Base-by-base conservation (phyloP, 1,139 yeast species). In the Blastobotrys ciferrii region DNA sequence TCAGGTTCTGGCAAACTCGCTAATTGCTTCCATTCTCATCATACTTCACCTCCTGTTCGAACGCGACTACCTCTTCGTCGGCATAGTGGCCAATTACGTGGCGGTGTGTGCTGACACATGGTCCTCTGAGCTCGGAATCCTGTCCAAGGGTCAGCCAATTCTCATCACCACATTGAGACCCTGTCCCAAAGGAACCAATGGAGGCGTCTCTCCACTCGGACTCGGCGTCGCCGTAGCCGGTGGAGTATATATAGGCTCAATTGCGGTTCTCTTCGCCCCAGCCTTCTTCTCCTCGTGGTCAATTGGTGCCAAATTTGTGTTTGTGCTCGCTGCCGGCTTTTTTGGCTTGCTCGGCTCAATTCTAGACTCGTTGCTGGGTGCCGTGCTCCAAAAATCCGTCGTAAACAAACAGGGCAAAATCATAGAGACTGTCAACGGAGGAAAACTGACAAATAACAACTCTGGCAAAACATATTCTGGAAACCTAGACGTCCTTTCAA, bases 121-220 rank as follows among this genome's bases (percentile, higher is more conserved):
- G 71, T 74, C 79, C 1, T 73, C 77, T 1, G 80, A 76, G 52
- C 59, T 76, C 19, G 80, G 80, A 1, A 74, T 75, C 13, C 55
- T 76, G 20, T 72, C 78, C 1, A 56, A 56, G 28, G 47, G 63
- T 4, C 53, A 59, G 14, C 78, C 80, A 2, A 51, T 69, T 25
- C 63, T 74, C 14, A 71, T 75, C 51, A 74, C 77, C n/a, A 70
- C 73, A 2, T 60, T 72, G 25, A 58, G 62, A 30, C 63, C 63
- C 3, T 75, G 76, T 40, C 79, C 80, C 1, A 69, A 67, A 23
- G 80, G 80, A 13, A 75, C 79, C 14, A 76, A 75, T 55, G 80
- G 80, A 6, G 80, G 77, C 11, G 69, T 76, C 1, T 66, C 78
- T 1, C 55, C 49, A 2, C 54, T 66, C 5, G 80, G 79, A 0